Evolutionary conservation across 2,329 filamentous ascomycete species (phyloP).

Genomic region (Alternaria viburni): DNA sequence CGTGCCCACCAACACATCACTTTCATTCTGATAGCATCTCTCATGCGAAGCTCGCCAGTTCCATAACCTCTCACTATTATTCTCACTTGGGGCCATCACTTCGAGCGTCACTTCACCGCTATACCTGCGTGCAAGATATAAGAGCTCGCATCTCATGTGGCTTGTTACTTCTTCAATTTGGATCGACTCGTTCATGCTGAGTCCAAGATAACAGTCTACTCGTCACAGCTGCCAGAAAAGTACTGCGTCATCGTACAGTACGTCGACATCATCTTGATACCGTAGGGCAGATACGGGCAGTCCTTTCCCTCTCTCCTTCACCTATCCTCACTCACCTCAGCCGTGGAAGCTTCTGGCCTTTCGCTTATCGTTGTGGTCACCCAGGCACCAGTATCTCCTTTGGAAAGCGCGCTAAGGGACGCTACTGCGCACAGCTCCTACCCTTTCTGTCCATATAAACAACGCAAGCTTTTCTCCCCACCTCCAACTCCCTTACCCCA

Average conservation of each 20-base stretch:
- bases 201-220: neutral
- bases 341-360: slow-evolving; percentile 2
- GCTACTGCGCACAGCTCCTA: slow-evolving; percentile 9
- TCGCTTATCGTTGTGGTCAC: neutral
- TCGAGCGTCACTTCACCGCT: neutral
- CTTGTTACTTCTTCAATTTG: neutral
- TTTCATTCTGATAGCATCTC: neutral
- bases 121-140: neutral
- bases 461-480: neutral
- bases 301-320: neutral
- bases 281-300: neutral
- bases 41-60: neutral
- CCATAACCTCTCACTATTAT: neutral
- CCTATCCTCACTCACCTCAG: slow-evolving; percentile 1
- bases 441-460: slow-evolving; percentile 14
- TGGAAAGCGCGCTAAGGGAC: slow-evolving; percentile 6
- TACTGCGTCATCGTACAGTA: neutral
- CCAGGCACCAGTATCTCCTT: neutral
- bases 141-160: neutral
- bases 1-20: neutral
- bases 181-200: neutral
- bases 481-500: neutral
- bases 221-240: neutral
- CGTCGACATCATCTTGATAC: neutral
- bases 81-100: neutral